Base-by-base conservation (phyloP, 2,329 filamentous ascomycete genomes). In the Davidsoniella australis region DNA sequence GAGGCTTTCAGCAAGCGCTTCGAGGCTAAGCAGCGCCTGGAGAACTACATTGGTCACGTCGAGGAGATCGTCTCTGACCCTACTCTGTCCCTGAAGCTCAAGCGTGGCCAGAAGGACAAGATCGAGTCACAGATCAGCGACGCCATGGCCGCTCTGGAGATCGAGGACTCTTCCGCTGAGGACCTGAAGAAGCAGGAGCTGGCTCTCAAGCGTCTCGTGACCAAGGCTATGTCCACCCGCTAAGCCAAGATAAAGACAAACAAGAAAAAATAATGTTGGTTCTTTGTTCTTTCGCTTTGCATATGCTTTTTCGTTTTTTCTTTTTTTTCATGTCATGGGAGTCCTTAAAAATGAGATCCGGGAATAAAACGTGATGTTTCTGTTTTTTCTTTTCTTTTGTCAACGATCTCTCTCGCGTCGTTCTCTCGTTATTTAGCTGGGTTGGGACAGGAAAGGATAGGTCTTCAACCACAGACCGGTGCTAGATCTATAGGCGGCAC, bases 111-210 rank as follows among this genome's bases (percentile, higher is more conserved):
- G 77, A 94, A 94, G 83, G 88, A 95, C 72, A 96, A 94, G 83
- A 95, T 98, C 58, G 91, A 98, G 80, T 81, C 83, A 64, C 85
- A 87, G 59, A 85, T 98, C 60, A 89, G 82, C 68, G 91, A 98
- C 62, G 91, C 91, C 60, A 96, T 98, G 91, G 85, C 79, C 57
- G 83, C 93, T 71, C 84, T 98, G 56, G 91, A 98, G 80, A 73
- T 98, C 63, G 85, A 89, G 69, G 93, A 98, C 59, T 85, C 85
- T 51, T 70, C 72, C 55, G 84, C 87, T 54, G 93, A 98, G 60
- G 91, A 98, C 65, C 75, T 98, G 60, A 96, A 94, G 85, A 96
- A 96, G 86, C 94, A 95, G 82, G 91, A 98, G 77, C 75, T 98
- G 58, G 87, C 87, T 54, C 78, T 98, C 57, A 98, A 96, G 86